These are phyloP conservation scores for Yarrowia sp. DNA, from an alignment of 805 yeast species.

Conservation along the genomic window DNA sequence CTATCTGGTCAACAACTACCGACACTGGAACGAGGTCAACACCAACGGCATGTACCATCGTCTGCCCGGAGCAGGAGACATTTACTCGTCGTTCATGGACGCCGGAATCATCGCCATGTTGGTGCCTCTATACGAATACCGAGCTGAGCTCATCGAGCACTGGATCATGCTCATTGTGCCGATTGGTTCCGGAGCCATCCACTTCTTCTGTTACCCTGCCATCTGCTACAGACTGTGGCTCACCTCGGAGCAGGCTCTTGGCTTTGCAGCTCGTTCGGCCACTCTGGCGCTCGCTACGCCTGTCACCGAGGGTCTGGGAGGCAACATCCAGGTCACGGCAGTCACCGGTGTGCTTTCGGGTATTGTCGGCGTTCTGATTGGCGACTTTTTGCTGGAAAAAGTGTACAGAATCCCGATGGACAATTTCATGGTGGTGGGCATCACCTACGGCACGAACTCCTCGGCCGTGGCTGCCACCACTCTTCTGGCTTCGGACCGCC, in stretches of 20 bases:
- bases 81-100: slow-evolving; percentile 73
- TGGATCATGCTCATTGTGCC: slow-evolving; percentile 68
- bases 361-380: slow-evolving; percentile 72
- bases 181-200: slow-evolving; percentile 60
- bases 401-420: slow-evolving; percentile 60
- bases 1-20: slow-evolving; percentile 57
- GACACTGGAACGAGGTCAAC: slow-evolving; percentile 39
- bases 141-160: slow-evolving; percentile 66
- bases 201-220: slow-evolving; percentile 74
- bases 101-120: slow-evolving; percentile 77
- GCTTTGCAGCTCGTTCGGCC: slow-evolving; percentile 79
- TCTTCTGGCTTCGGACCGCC: slow-evolving; percentile 67
- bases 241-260: slow-evolving; percentile 64
- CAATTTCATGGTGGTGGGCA: slow-evolving; percentile 78
- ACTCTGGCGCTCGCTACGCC: slow-evolving; percentile 84
- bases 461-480: slow-evolving; percentile 87
- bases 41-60: slow-evolving; percentile 44
- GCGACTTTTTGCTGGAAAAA: slow-evolving; percentile 57
- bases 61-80: slow-evolving; percentile 85
- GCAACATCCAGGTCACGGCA: slow-evolving; percentile 75
- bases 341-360: slow-evolving; percentile 81
- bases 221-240: slow-evolving; percentile 71
- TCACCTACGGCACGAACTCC: slow-evolving; percentile 77
- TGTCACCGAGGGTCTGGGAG: slow-evolving; percentile 67
- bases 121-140: slow-evolving; percentile 77